Evolutionary conservation across 257 asterid species (phyloP).

Genomic region (Fraxinus americana): DNA sequence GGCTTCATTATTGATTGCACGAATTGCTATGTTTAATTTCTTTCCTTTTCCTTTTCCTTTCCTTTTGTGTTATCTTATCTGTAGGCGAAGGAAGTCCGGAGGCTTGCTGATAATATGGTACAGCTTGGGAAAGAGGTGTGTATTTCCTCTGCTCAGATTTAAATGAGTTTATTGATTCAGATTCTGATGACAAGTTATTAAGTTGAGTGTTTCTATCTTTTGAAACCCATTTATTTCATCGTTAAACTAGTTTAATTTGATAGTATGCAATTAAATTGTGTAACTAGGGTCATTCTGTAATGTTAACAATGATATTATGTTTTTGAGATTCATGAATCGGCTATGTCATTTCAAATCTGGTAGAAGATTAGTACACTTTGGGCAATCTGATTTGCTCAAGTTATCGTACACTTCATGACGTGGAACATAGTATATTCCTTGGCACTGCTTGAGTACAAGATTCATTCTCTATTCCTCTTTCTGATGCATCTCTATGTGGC

Average conservation of each 20-base stretch:
- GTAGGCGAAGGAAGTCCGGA: slow-evolving; percentile 94
- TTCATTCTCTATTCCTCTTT: not conserved
- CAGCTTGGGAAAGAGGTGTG: slow-evolving; percentile 94
- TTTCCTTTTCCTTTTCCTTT: not conserved
- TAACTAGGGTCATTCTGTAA: not conserved
- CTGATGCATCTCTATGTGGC: not conserved
- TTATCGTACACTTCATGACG: no score
- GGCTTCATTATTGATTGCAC: not conserved
- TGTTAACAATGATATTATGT: slow-evolving; percentile 1
- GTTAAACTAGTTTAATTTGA: not conserved
- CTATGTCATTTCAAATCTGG: not conserved
- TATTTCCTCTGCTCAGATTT: slow-evolving; percentile 1
- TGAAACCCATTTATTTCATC: not conserved
- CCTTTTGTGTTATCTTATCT: slow-evolving; percentile 14
- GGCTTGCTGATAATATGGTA: slow-evolving; percentile 97
- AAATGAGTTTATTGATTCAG: not conserved
- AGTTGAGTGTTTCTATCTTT: slow-evolving; percentile 1
- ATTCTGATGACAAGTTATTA: slow-evolving; percentile 4
- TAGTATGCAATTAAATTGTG: not conserved
- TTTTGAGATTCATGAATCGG: not conserved
- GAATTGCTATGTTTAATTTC: not conserved
- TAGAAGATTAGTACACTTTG: not conserved
- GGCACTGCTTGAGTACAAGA: not conserved
- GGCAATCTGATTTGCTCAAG: not conserved
- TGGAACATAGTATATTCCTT: not conserved